Evolutionary conservation across 495 filamentous ascomycete species (phyloP).

Genomic region (Glonium stellatum): DNA sequence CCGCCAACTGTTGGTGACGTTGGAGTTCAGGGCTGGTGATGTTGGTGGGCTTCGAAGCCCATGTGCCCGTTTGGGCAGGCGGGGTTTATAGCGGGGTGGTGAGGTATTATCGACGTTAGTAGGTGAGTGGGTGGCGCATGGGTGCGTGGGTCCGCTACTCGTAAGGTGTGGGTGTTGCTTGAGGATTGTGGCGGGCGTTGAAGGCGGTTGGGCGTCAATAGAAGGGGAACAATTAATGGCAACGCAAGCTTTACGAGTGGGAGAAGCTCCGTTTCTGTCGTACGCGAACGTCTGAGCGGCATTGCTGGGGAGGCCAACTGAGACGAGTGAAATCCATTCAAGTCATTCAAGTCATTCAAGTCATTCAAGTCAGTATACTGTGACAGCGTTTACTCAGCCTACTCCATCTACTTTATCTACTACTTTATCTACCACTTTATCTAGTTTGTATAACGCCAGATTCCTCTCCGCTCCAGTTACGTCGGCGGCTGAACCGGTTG

Average conservation of each 20-base stretch:
- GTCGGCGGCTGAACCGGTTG: constrained; percentile 22
- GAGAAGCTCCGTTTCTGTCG: background rate
- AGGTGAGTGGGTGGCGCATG: no score
- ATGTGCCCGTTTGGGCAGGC: background rate
- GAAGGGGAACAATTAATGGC: background rate
- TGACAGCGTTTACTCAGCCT: no score
- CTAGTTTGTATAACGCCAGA: background rate
- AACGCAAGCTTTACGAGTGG: background rate
- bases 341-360: no score
- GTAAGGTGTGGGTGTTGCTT: background rate
- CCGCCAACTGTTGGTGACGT: constrained; percentile 14
- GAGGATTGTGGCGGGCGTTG: background rate
- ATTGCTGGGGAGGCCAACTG: background rate
- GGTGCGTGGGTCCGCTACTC: no score
- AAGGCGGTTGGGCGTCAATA: constrained; percentile 14
- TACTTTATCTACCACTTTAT: background rate
- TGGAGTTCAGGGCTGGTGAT: constrained; percentile 1
- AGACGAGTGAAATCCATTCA: background rate
- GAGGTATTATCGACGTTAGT: background rate
- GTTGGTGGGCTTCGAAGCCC: background rate
- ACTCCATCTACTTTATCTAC: background rate
- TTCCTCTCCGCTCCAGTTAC: background rate
- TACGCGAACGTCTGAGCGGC: background rate
- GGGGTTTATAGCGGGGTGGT: constrained; percentile 4
- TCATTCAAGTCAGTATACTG: no score